Percentiles rank a stretch among this genome's conserved stretches.
Conservation (phyloP, 163 green algal species). For the Volvox carteri region DNA sequence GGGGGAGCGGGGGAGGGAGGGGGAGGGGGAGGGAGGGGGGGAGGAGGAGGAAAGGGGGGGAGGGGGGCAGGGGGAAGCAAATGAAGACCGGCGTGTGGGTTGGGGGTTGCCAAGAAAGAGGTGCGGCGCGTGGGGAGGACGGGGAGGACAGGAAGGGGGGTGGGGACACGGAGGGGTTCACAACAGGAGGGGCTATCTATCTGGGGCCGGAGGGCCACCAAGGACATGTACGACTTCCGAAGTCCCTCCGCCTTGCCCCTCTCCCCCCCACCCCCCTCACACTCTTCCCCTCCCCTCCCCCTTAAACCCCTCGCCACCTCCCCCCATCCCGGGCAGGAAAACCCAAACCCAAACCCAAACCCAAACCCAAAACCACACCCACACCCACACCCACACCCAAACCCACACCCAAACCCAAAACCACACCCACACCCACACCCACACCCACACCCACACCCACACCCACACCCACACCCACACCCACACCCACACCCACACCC, state of each 20-base stretch:
- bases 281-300: not conserved
- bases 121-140: not conserved
- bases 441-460: not conserved
- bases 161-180: too few relatives aligned
- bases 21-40: not conserved
- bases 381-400: not conserved
- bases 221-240: too few relatives aligned
- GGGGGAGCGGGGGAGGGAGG: too few relatives aligned
- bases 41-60: not conserved
- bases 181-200: too few relatives aligned
- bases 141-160: not conserved
- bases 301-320: not conserved
- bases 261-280: not conserved
- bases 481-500: not conserved
- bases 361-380: not conserved
- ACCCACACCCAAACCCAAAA: conserved; percentile 46
- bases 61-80: not conserved
- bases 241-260: not conserved
- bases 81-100: too few relatives aligned
- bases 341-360: not conserved
- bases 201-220: too few relatives aligned
- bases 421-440: too few relatives aligned
- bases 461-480: not conserved
- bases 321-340: too few relatives aligned
- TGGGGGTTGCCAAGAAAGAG: too few relatives aligned